A percentile compares a stretch with the other conserved stretches of the same genome.
These are phyloP conservation scores for Rubia tinctorum DNA, from an alignment of 305 asterid species.

Conservation along the genomic window DNA sequence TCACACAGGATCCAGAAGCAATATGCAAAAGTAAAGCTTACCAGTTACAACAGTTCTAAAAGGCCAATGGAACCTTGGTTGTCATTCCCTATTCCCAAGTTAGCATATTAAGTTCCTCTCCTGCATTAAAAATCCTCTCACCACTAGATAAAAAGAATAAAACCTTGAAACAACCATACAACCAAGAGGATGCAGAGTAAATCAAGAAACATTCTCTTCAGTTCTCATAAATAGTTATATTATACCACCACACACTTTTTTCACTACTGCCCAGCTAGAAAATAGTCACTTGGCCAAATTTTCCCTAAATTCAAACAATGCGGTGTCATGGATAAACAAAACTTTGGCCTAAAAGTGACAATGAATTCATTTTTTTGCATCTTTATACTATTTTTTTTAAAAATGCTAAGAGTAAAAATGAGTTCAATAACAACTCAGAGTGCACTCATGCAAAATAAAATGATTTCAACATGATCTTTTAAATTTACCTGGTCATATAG, in stretches of 20 bases:
- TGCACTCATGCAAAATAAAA: not conserved
- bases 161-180: not conserved
- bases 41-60: not conserved
- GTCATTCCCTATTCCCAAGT: not conserved
- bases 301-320: not conserved
- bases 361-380: not conserved
- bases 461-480: too few relatives aligned
- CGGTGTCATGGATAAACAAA: not conserved
- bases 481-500: not conserved
- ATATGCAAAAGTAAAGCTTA: too few relatives aligned
- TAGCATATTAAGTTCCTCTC: not conserved
- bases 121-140: not conserved
- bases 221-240: not conserved
- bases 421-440: not conserved
- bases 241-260: not conserved
- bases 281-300: not conserved
- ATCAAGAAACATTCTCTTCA: not conserved
- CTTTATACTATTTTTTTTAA: not conserved
- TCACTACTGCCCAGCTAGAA: not conserved
- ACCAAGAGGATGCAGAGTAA: not conserved
- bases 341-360: not conserved
- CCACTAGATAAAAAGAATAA: not conserved
- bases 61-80: not conserved
- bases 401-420: not conserved
- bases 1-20: not conserved